These are phyloP conservation scores for Phycomyces nitens DNA, from an alignment of 192 early-diverging fungal species.

Conservation along the genomic window DNA sequence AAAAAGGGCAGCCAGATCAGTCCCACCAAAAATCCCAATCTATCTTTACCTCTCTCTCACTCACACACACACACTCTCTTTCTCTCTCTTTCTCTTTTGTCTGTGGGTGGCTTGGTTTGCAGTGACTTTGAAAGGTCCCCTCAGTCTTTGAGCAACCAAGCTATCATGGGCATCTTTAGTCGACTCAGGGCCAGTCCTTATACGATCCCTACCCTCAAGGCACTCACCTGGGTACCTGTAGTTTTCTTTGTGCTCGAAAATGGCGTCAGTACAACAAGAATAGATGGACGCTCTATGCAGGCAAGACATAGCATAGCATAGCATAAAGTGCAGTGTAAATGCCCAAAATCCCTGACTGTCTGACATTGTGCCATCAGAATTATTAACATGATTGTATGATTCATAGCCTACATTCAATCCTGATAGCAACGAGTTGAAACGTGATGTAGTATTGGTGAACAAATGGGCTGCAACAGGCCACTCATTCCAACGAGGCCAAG, in stretches of 20 bases:
- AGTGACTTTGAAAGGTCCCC: too few relatives aligned
- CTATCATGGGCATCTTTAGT: neutral
- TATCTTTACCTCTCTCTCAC: too few relatives aligned
- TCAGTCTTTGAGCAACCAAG: neutral
- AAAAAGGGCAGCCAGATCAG: too few relatives aligned
- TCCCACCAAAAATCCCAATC: too few relatives aligned
- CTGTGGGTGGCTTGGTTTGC: too few relatives aligned
- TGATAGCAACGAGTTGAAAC: slow-evolving; percentile 57
- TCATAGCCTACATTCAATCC: slow-evolving; percentile 70
- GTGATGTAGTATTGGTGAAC: slow-evolving; percentile 69
- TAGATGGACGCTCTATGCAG: slow-evolving; percentile 58
- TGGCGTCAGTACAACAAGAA: slow-evolving; percentile 44
- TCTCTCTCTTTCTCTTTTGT: too few relatives aligned
- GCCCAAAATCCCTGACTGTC: neutral
- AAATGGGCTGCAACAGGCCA: slow-evolving; percentile 46
- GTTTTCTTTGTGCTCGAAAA: slow-evolving; percentile 49
- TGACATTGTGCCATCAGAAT: too few relatives aligned
- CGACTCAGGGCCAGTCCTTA: slow-evolving; percentile 26
- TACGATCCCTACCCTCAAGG: slow-evolving; percentile 15
- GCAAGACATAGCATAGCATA: slow-evolving; percentile 16
- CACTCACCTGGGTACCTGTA: slow-evolving; percentile 49
- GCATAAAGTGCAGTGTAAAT: neutral
- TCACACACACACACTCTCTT: too few relatives aligned
- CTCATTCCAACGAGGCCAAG: slow-evolving; percentile 58
- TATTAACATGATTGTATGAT: too few relatives aligned